Evolutionary conservation across 495 filamentous ascomycete species (phyloP).

Genomic region (Talaromyces nanjingensis): DNA sequence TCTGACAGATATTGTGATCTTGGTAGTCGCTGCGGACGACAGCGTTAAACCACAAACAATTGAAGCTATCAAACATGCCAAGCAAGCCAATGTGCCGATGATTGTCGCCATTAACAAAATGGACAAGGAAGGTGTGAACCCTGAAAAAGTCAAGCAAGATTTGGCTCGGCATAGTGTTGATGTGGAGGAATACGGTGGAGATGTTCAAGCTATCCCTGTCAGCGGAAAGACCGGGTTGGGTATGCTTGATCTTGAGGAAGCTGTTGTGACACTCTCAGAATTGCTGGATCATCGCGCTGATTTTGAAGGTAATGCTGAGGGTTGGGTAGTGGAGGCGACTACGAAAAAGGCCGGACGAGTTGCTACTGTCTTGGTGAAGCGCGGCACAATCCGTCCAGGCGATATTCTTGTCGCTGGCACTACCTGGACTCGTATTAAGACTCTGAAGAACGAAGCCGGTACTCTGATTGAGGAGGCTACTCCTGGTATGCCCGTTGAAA

Average conservation of each 20-base stretch:
- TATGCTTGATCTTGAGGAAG: constrained; percentile 89
- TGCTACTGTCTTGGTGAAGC: constrained; percentile 81
- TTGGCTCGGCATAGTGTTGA: constrained; percentile 79
- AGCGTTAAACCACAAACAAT: constrained; percentile 96
- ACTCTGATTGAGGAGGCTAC: constrained; percentile 62
- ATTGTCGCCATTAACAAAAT: constrained; percentile 99
- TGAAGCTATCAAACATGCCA: constrained; percentile 93
- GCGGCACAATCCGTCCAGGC: constrained; percentile 75
- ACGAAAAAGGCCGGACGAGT: constrained; percentile 82
- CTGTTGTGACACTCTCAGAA: constrained; percentile 73
- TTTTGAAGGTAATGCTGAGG: constrained; percentile 68
- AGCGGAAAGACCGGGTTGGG: constrained; percentile 92
- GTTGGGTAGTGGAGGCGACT: constrained; percentile 90
- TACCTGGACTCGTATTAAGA: constrained; percentile 76
- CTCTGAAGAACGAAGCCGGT: constrained; percentile 80
- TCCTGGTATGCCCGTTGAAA: constrained; percentile 83
- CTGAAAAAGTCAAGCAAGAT: constrained; percentile 81
- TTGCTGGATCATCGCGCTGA: constrained; percentile 86
- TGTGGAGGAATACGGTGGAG: constrained; percentile 92
- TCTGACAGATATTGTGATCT: constrained; percentile 92
- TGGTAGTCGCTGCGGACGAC: constrained; percentile 96
- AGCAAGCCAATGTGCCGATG: constrained; percentile 83
- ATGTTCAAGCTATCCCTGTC: constrained; percentile 84
- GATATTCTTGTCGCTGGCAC: constrained; percentile 83
- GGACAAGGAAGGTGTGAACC: constrained; percentile 74